Base-by-base conservation (phyloP, 139 green algal species). In the Coelastrella sp. region DNA sequence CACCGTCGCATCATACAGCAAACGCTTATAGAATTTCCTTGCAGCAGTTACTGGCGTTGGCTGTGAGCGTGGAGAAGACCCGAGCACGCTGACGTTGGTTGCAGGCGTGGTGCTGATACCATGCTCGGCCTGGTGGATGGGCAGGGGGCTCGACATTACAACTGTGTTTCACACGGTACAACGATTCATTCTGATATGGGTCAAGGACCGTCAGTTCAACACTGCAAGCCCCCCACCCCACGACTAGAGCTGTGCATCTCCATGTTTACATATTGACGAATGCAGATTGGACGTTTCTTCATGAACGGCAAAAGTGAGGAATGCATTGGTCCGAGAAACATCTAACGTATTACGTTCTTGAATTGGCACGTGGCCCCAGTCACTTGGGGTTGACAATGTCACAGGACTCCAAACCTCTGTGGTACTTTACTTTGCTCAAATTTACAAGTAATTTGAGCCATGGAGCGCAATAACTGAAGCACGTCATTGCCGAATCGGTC, bases 1-100 rank as follows among this genome's bases (percentile, higher is more conserved):
- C 13, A 90, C 62, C 0, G 82, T 62, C 0, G 78, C 37, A 63
- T 92, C 88, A 41, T 87, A 92, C 34, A 68, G 76, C 3, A 92
- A 30, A 8, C 88, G 75, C 79, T 89, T 89, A 62, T 76, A 91
- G 48, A 88, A 88, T 50, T 79, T 79, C 27, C 62, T 38, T 2
- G 72, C 30, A 53, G 72, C n/a, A 30, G 72, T 66, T 15, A 53
- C 35, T 72, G 35, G 53, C 6, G 34, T 40, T 37, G 35, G 40
- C 19, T 38, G 21, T 59, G 53, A 35, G 3, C 73, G 32, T 4
- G 53, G 53, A 25, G 37, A 53, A 3, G 53, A 69, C 51, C 50
- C 53, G 7, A 57, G 38, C 4, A 71, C 11, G 30, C 74, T 25
- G 3, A 32, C 53, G 19, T 32, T 51, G 23, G 66, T 17, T 17